phyloP scores from a whole-genome alignment of 306 rosid species.

The Hippophae tibetana region DNA sequence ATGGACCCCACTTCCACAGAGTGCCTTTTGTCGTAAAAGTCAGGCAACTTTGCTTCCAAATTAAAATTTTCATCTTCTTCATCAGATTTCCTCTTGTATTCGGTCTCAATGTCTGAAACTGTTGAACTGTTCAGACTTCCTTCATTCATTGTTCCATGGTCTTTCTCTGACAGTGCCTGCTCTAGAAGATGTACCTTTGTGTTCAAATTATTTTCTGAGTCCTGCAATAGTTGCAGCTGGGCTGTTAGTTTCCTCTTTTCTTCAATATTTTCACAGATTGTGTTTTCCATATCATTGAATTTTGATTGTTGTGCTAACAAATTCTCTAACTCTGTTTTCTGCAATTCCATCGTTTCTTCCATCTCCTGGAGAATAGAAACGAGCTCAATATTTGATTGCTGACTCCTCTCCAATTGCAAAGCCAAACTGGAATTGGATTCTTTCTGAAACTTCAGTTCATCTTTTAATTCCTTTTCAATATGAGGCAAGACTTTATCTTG shows the following conservation, averaged over 20 bases:
- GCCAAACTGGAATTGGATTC: slow-evolving; percentile 65
- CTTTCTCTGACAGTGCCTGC: slow-evolving; percentile 46
- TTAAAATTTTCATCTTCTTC: slow-evolving; percentile 47
- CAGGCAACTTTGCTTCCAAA: slow-evolving; percentile 32
- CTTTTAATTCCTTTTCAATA: slow-evolving; percentile 41
- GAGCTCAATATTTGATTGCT: slow-evolving; percentile 78
- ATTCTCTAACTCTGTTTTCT: slow-evolving; percentile 52
- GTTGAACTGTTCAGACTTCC: slow-evolving; percentile 25
- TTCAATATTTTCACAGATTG: slow-evolving; percentile 32
- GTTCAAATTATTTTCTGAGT: slow-evolving; percentile 51
- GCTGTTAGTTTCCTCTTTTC: slow-evolving; percentile 36
- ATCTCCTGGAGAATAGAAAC: slow-evolving; percentile 85
- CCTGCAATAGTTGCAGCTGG: slow-evolving; percentile 50
- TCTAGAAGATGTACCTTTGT: slow-evolving; percentile 48
- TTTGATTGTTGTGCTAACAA: slow-evolving; percentile 45
- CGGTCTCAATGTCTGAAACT: slow-evolving; percentile 31
- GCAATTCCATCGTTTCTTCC: slow-evolving; percentile 65
- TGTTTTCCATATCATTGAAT: slow-evolving; percentile 36
- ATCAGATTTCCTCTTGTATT: slow-evolving; percentile 31
- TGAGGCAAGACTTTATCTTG: slow-evolving; percentile 32
- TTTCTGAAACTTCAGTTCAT: slow-evolving; percentile 68
- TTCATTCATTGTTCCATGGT: slow-evolving; percentile 25
- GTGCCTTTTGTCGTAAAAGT: slow-evolving; percentile 32
- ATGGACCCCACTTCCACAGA: slow-evolving; percentile 27
- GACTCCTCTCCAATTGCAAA: slow-evolving; percentile 68